These are phyloP conservation scores for Fusarium sp. DNA, from an alignment of 2,329 filamentous ascomycete species.

Conservation along the genomic window DNA sequence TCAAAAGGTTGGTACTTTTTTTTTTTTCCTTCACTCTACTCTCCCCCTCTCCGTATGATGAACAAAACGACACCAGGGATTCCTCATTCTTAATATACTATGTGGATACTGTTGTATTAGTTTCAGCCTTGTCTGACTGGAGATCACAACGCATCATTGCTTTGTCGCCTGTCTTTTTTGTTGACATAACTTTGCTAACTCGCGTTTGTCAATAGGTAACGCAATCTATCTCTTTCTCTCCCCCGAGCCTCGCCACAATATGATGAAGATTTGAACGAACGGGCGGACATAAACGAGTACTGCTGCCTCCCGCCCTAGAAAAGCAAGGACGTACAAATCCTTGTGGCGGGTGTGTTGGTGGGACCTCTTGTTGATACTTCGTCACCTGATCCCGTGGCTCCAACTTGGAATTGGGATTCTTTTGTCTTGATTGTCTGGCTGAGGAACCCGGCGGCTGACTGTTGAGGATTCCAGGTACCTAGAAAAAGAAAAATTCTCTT, in stretches of 20 bases:
- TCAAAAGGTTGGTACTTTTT: conserved; percentile 57
- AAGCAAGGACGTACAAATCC: conserved; percentile 69
- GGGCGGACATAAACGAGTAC: conserved; percentile 72
- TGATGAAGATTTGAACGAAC: conserved; percentile 74
- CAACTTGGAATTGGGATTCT: conserved; percentile 39
- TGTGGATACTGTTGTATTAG: conserved; percentile 68
- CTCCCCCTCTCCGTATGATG: conserved; percentile 59
- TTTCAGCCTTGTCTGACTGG: conserved; percentile 74
- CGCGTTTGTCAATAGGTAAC: conserved; percentile 54
- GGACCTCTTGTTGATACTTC: conserved; percentile 70
- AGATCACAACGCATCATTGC: conserved; percentile 44
- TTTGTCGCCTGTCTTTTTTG: conserved; percentile 22
- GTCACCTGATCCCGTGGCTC: conserved; percentile 65
- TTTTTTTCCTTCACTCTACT: conserved; percentile 3
- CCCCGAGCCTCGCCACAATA: conserved; percentile 46
- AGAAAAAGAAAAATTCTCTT: conserved; percentile 33
- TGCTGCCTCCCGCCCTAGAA: conserved; percentile 56
- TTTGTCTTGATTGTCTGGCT: conserved; percentile 41
- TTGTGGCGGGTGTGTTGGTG: conserved; percentile 59
- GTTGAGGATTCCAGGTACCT: conserved; percentile 48
- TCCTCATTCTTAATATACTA: conserved; percentile 72
- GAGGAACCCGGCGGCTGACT: conserved; percentile 45
- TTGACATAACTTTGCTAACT: conserved; percentile 49
- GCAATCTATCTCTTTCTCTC: conserved; percentile 7
- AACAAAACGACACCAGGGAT: conserved; percentile 69